Conservation (phyloP, 768 basidiomycete genomes). For the Krasilnikovozyma curviuscula region DNA sequence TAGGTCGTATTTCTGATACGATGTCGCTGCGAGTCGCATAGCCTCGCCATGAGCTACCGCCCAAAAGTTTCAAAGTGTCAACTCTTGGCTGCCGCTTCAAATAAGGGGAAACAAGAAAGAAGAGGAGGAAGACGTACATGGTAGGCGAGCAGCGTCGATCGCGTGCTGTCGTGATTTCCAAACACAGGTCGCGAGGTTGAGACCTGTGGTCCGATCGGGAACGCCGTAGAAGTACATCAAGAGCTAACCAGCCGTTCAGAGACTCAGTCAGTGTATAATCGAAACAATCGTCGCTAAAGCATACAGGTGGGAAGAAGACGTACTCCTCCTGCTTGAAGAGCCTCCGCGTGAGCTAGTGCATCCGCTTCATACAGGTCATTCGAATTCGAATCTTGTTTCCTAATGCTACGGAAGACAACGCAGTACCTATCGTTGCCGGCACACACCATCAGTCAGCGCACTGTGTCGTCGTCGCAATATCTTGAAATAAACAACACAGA, state of each 20-base stretch:
- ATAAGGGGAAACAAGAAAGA: conserved; percentile 24
- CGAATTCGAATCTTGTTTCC: conserved; percentile 49
- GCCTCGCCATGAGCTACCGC: conserved; percentile 65
- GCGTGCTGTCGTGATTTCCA: conserved; percentile 35
- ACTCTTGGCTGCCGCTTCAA: conserved; percentile 61
- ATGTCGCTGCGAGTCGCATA: conserved; percentile 53
- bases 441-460: conserved; percentile 6
- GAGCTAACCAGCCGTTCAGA: conserved; percentile 29
- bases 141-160: neutral
- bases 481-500: neutral
- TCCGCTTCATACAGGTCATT: conserved; percentile 61
- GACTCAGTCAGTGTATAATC: neutral
- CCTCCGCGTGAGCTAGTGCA: conserved; percentile 74
- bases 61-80: conserved; percentile 58
- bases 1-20: conserved; percentile 21
- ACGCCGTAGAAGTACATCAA: conserved; percentile 89
- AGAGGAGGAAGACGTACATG: neutral
- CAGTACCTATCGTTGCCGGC: conserved; percentile 36
- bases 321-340: conserved; percentile 66
- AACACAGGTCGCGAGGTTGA: conserved; percentile 87
- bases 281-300: neutral
- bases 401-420: conserved; percentile 68
- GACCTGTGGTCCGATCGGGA: conserved; percentile 50
- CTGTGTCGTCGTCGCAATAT: neutral
- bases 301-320: conserved; percentile 20